Conservation (phyloP, 768 basidiomycete species). For the Rhodocollybia butyracea region DNA sequence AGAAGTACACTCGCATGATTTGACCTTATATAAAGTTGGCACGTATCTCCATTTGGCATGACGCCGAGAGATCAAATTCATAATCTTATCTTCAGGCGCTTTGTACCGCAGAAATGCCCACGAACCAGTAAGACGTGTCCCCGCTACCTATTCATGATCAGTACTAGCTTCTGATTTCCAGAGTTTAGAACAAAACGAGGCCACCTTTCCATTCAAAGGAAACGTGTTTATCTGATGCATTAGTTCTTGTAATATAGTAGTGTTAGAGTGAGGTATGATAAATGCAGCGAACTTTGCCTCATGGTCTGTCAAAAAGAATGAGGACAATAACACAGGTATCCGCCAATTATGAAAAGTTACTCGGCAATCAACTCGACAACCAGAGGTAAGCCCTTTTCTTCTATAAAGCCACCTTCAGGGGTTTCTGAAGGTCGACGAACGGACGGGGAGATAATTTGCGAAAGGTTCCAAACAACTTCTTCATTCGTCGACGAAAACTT, state of each 20-base stretch:
- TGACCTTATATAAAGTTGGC: not conserved
- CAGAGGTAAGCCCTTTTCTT: conserved; percentile 36
- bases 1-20: not conserved
- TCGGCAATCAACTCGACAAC: conserved; percentile 16
- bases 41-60: not conserved
- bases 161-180: no score
- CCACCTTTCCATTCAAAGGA: not conserved
- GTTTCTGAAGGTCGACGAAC: conserved; percentile 19
- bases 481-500: conserved; percentile 31
- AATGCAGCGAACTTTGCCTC: not conserved
- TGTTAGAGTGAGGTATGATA: not conserved
- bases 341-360: not conserved
- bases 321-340: not conserved
- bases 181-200: conserved; percentile 2
- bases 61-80: not conserved
- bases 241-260: not conserved
- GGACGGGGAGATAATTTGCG: conserved; percentile 45
- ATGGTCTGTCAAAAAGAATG: no score
- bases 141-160: no score
- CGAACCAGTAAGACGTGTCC: no score
- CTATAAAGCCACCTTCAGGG: conserved; percentile 11
- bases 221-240: not conserved
- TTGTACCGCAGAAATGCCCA: not conserved
- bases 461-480: conserved; percentile 43
- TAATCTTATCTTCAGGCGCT: conserved; percentile 3